Conservation (phyloP, 2,329 filamentous ascomycete genomes). For the Apiospora pterosperma region DNA sequence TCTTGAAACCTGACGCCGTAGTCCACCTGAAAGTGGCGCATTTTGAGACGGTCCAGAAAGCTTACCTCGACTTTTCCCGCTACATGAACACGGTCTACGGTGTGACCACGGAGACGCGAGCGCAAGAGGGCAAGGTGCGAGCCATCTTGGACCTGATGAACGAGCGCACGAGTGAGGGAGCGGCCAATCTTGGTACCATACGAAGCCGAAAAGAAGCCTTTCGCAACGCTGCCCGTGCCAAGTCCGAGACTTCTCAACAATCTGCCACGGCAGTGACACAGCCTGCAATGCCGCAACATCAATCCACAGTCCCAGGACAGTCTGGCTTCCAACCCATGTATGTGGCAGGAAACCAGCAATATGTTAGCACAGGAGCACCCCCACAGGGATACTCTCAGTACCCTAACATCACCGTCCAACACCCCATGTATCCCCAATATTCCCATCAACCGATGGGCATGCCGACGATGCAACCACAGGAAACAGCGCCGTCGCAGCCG, state of each 20-base stretch:
- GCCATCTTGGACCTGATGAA: neutral
- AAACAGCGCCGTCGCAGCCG: neutral
- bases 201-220: neutral
- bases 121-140: neutral
- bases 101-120: neutral
- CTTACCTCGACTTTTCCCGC: constrained; percentile 18
- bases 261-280: neutral
- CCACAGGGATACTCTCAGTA: neutral
- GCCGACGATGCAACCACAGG: neutral
- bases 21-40: constrained; percentile 13
- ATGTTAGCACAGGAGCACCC: neutral
- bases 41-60: constrained; percentile 16
- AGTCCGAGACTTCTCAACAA: neutral
- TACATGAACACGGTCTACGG: constrained; percentile 10
- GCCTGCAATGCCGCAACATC: neutral
- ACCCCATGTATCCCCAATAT: neutral
- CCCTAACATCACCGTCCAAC: neutral
- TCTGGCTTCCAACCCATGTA: neutral
- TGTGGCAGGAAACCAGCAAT: neutral
- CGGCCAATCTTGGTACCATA: neutral
- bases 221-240: too few relatives aligned
- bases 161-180: neutral
- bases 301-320: neutral
- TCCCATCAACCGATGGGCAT: neutral
- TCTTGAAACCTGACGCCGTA: constrained; percentile 7